phyloP scores from a whole-genome alignment of 2,329 filamentous ascomycete species.

The Alternaria dauci region DNA sequence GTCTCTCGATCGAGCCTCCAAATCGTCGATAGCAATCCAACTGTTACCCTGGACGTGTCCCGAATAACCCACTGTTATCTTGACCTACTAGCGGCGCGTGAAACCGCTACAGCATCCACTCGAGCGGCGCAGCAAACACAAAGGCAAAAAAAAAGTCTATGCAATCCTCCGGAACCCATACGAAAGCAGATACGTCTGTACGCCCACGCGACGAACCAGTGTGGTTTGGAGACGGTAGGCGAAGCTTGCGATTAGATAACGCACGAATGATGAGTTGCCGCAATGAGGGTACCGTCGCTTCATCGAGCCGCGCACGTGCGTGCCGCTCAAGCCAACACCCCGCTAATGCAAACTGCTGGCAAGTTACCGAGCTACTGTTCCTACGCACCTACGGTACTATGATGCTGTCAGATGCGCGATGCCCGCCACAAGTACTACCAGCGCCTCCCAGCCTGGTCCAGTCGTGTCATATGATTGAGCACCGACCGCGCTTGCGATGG shows the following conservation, averaged over 20 bases:
- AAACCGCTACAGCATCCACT: slow-evolving; percentile 6
- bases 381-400: slow-evolving; percentile 1
- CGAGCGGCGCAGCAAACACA: slow-evolving; percentile 8
- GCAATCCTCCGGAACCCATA: slow-evolving; percentile 4
- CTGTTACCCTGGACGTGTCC: slow-evolving; percentile 3
- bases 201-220: slow-evolving; percentile 6
- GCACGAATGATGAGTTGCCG: slow-evolving; percentile 17
- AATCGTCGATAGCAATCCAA: neutral
- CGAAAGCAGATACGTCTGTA: neutral
- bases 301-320: slow-evolving; percentile 15
- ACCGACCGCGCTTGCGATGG: slow-evolving; percentile 4
- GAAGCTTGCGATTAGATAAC: slow-evolving; percentile 16
- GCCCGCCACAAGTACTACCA: slow-evolving; percentile 7
- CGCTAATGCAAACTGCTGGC: slow-evolving; percentile 22
- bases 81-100: slow-evolving; percentile 6
- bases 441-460: slow-evolving; percentile 1
- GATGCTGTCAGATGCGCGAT: slow-evolving; percentile 9
- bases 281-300: slow-evolving; percentile 1
- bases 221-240: neutral
- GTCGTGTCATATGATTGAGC: slow-evolving; percentile 4
- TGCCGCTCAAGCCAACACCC: slow-evolving; percentile 6
- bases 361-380: slow-evolving; percentile 3
- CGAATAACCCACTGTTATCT: slow-evolving; percentile 1
- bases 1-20: neutral
- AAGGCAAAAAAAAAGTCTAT: neutral